Evolutionary conservation across 305 asterid species (phyloP).

Genomic region (Fraxinus floribunda): DNA sequence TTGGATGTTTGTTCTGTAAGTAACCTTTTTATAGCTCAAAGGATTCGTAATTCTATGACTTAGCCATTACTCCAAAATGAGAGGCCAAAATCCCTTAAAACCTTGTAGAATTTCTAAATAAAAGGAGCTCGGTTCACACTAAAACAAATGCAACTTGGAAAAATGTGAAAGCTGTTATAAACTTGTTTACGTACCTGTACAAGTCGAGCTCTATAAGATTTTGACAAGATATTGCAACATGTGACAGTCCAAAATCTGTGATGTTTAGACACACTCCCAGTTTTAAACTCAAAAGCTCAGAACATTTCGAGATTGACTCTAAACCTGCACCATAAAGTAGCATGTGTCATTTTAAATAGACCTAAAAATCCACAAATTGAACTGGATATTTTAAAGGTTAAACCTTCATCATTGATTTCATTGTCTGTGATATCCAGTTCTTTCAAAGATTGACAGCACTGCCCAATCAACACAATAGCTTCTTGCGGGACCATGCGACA

Average conservation of each 20-base stretch:
- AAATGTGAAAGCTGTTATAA: background rate
- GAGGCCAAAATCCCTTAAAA: background rate
- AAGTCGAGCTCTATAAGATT: slow-evolving; percentile 33
- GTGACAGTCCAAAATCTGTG: slow-evolving; percentile 29
- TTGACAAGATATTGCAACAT: slow-evolving; percentile 23
- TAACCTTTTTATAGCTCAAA: too few species aligned
- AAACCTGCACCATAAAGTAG: slow-evolving; percentile 24
- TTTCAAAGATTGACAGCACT: slow-evolving; percentile 21
- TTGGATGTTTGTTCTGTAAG: background rate
- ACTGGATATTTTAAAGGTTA: background rate
- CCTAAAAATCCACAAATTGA: too few species aligned
- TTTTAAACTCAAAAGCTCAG: slow-evolving; percentile 24
- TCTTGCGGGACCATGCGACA: slow-evolving; percentile 28
- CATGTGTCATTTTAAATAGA: background rate
- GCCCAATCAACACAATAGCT: slow-evolving; percentile 32
- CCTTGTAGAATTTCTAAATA: background rate
- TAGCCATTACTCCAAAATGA: background rate
- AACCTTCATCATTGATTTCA: slow-evolving; percentile 31
- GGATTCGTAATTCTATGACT: background rate
- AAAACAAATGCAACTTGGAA: background rate
- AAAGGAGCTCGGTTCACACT: background rate
- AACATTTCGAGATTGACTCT: slow-evolving; percentile 28
- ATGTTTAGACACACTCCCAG: slow-evolving; percentile 30
- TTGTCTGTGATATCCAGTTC: slow-evolving; percentile 34
- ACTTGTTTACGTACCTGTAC: slow-evolving; percentile 28